A percentile compares a stretch with the other conserved stretches of the same genome.
Conservation (phyloP, 2,329 filamentous ascomycete species). For the Sclerotinia glacialis region DNA sequence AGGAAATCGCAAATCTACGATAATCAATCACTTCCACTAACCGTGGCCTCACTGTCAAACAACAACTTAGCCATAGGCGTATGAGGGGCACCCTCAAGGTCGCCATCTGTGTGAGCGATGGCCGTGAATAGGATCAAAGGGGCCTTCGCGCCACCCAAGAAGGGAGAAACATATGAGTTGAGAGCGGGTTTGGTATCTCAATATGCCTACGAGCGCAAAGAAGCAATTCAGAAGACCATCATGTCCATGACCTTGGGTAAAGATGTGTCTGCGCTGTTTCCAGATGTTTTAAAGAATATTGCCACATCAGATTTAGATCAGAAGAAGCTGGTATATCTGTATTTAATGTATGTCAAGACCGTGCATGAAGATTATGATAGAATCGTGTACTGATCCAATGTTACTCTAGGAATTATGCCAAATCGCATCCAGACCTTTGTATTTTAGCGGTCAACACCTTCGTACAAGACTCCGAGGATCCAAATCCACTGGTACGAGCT, state of each 20-base stretch:
- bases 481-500: slow-evolving; percentile 91
- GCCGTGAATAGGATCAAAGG: slow-evolving; percentile 94
- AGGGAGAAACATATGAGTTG: slow-evolving; percentile 97
- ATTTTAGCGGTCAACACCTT: slow-evolving; percentile 99
- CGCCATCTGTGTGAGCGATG: slow-evolving; percentile 55
- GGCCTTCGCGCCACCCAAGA: slow-evolving; percentile 87
- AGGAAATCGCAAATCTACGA: background rate
- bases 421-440: slow-evolving; percentile 96
- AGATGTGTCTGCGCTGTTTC: slow-evolving; percentile 95
- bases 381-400: slow-evolving; percentile 22
- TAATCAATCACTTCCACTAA: slow-evolving; percentile 22
- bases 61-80: slow-evolving; percentile 32
- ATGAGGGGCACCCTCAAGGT: slow-evolving; percentile 42
- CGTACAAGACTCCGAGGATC: slow-evolving; percentile 97
- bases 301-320: slow-evolving; percentile 92
- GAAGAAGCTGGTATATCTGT: slow-evolving; percentile 98
- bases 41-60: slow-evolving; percentile 30
- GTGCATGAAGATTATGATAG: background rate
- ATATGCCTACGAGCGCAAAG: slow-evolving; percentile 98
- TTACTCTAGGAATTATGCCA: slow-evolving; percentile 85
- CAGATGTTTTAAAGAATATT: slow-evolving; percentile 98
- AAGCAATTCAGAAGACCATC: slow-evolving; percentile 99
- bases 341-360: slow-evolving; percentile 69
- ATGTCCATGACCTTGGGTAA: slow-evolving; percentile 99
- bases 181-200: slow-evolving; percentile 94